These are phyloP conservation scores for Platanus orientalis DNA, from an alignment of 164 flowering plant species.

Conservation along the genomic window DNA sequence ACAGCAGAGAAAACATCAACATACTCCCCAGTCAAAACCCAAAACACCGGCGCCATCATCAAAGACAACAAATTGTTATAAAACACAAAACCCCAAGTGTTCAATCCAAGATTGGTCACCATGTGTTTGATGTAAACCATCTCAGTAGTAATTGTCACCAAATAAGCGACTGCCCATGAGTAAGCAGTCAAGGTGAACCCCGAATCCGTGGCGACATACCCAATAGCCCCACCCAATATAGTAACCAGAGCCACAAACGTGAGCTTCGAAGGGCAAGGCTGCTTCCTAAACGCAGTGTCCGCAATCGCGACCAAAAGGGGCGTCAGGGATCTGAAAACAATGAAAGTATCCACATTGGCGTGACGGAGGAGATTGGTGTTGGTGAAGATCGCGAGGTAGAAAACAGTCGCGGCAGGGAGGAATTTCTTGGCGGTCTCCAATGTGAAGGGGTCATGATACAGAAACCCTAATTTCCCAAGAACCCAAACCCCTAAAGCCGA, in stretches of 20 bases:
- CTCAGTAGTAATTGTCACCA: constrained; percentile 63
- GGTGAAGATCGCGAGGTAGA: constrained; percentile 70
- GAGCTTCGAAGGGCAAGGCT: constrained; percentile 59
- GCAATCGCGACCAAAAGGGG: constrained; percentile 71
- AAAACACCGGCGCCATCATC: constrained; percentile 68
- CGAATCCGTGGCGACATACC: constrained; percentile 71
- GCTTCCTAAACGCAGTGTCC: constrained; percentile 40
- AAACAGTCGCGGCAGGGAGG: constrained; percentile 67
- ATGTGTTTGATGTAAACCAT: constrained; percentile 55
- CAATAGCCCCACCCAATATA: constrained; percentile 63
- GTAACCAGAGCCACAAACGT: constrained; percentile 48
- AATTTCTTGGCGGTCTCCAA: constrained; percentile 55
- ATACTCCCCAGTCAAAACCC: constrained; percentile 65
- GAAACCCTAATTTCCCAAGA: too few species aligned
- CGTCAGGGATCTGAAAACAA: constrained; percentile 60
- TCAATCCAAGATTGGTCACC: too few species aligned
- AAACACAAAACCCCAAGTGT: too few species aligned
- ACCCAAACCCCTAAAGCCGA: too few species aligned
- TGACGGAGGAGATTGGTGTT: constrained; percentile 72
- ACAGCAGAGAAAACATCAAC: constrained; percentile 45
- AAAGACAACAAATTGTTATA: constrained; percentile 34
- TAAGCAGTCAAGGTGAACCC: constrained; percentile 65
- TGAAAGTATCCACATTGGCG: constrained; percentile 77
- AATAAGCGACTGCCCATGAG: constrained; percentile 69
- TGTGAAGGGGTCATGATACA: constrained; percentile 46